These are phyloP conservation scores for Paramecium primaurelia DNA, from an alignment of 73 alveolate species.

Conservation along the genomic window DNA sequence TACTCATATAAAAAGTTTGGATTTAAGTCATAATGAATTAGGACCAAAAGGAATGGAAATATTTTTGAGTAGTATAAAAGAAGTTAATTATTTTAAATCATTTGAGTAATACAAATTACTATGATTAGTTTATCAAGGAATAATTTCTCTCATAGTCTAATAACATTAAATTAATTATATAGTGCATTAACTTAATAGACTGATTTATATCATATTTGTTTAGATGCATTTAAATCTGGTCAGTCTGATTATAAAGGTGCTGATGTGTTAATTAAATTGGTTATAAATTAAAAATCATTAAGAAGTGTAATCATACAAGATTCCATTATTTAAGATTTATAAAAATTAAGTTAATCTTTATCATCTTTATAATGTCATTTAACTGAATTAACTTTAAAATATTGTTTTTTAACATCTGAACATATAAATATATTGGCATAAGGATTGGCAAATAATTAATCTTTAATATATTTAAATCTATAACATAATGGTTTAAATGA, in stretches of 20 bases:
- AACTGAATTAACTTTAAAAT: not conserved
- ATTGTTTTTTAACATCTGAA: not conserved
- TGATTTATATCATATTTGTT: conserved; percentile 4
- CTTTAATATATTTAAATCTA: not conserved
- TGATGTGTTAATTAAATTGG: not conserved
- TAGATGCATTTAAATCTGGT: not conserved
- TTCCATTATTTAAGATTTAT: not conserved
- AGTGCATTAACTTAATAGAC: not conserved
- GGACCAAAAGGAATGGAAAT: conserved; percentile 27
- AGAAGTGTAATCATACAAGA: not conserved
- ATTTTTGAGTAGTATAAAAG: not conserved
- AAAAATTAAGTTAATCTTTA: not conserved
- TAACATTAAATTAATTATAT: not conserved
- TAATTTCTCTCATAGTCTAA: not conserved
- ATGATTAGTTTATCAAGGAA: conserved; percentile 8
- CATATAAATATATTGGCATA: not conserved
- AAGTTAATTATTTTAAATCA: conserved; percentile 24
- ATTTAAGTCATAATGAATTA: conserved; percentile 32
- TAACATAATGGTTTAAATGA: conserved; percentile 24
- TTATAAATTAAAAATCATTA: not conserved
- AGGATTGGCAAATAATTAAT: not conserved
- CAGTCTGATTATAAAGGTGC: not conserved
- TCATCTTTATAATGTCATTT: not conserved
- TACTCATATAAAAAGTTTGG: not conserved
- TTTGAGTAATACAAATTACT: not conserved